Evolutionary conservation across 768 basidiomycete species (phyloP), one percentile per base, ranked within the genome.

Genomic region (Coprinopsis marcescibilis): DNA sequence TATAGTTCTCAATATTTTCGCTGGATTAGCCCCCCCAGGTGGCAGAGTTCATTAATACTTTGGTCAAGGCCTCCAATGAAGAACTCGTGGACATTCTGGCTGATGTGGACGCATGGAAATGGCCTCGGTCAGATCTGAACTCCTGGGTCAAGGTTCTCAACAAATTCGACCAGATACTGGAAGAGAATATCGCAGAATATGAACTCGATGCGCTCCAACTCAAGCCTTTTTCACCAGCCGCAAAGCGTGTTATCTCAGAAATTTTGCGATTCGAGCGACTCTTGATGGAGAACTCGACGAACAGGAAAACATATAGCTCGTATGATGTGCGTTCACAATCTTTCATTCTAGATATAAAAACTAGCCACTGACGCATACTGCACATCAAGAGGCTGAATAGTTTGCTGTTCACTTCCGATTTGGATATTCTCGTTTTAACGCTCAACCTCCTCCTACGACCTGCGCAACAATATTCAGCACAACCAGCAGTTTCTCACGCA

Each of bases 131-230:
- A 46, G 96, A 99, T 72, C 77, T 99, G 51, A 92, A 96, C 67
- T 83, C 88, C 47, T 99, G 96, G 96, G 83, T 91, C 63, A 84
- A 85, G 60, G 89, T 94, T 48, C 80, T 99, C 39, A 95, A 99
- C 76, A 88, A 87, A 62, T 93, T 99, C 62, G 96, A 99, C 69
- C 71, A 72, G 49, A 81, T 96, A 53, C 76, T 98, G 55, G 92
- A 88, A 59, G 81, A 80, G 32, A 72, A 83, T 55, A 86, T 96
- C 62, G 73, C 73, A 50, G 83, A 85, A 64, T 95, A 98, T 64
- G 81, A 87, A 45, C 75, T 98, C 51, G 85, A 88, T 65, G 83
- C 84, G 57, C 71, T 91, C 3, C 95, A 98, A 65, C 64, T 83
- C 26, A 84, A 82, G 46, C 74, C 76, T 20, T 96, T 98, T 60